Evolutionary conservation across 2,329 filamentous ascomycete genomes (phyloP), one percentile per base, ranked within the genome.

Genomic region (Fonsecaea monophora): DNA sequence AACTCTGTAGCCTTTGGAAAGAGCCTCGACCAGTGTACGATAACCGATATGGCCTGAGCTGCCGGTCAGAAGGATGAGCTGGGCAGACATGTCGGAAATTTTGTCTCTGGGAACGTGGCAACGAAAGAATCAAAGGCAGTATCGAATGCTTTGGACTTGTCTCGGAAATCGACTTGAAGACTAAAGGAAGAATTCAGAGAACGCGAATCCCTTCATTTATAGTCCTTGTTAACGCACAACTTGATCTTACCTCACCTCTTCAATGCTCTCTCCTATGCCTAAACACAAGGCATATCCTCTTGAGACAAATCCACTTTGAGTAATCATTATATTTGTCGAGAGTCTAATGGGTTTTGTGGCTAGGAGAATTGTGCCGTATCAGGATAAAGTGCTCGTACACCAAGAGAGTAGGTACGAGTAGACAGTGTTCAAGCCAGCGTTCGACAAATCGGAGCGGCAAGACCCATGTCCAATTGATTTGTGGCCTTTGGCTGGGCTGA

Each of bases 41-140:
- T 71, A 74, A 35, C 74, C 72, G 76, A 75, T 55, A 40, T 71
- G 68, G 15, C 74, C 74, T 25, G 72, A 65, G 13, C 59, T 63
- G 4, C 74, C 73, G 10, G 73, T 75, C 58, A 70, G 38, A n/a
- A 71, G 68, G n/a, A 71, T 56, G 30, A 70, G 62, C 54, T 64
- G 55, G 45, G 58, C 55, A 35, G 68, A 48, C 68, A 70, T 70
- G 13, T 55, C 37, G 37, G 25, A 50, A 34, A 8, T 18, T 32
- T 25, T 61, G 37, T n/a, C 15, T 42, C 6, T 18, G 35, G 30
- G 38, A 37, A 35, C 4, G 59, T 25, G 12, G 32, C n/a, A 50
- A 10, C 10, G 21, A 25, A 35, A 9, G 18, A 21, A 25, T 12
- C 21, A 15, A n/a, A 34, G 10, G 15, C 12, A 25, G 25, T 60